phyloP scores from a whole-genome alignment of 2,329 filamentous ascomycete species.

The Penicillium fuscoglaucum region DNA sequence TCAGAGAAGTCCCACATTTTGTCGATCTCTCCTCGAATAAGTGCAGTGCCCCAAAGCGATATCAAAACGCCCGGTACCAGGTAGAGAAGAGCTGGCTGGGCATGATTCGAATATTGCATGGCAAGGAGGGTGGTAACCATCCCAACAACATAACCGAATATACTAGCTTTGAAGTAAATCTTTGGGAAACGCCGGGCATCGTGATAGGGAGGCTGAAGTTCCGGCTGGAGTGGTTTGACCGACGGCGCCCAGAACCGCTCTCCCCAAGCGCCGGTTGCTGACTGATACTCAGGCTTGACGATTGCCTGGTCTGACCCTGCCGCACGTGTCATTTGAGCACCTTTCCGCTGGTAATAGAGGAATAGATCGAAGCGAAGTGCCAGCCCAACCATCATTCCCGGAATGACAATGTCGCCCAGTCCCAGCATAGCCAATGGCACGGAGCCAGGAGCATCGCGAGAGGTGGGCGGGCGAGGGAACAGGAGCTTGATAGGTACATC shows the following conservation, averaged over 20 bases:
- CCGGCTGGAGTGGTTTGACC: slow-evolving; percentile 24
- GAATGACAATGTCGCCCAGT: slow-evolving; percentile 89
- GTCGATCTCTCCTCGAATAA: slow-evolving; percentile 67
- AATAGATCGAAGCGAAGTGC: slow-evolving; percentile 91
- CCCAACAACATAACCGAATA: slow-evolving; percentile 74
- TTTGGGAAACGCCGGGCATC: slow-evolving; percentile 66
- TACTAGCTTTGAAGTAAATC: slow-evolving; percentile 76
- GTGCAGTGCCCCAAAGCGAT: slow-evolving; percentile 72
- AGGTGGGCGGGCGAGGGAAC: slow-evolving; percentile 65
- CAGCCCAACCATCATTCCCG: slow-evolving; percentile 84
- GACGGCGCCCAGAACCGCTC: slow-evolving; percentile 73
- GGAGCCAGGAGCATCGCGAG: slow-evolving; percentile 45
- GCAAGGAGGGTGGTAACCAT: slow-evolving; percentile 75
- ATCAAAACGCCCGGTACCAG: slow-evolving; percentile 82
- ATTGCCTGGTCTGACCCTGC: slow-evolving; percentile 21
- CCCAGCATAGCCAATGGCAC: slow-evolving; percentile 72
- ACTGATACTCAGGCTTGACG: slow-evolving; percentile 44
- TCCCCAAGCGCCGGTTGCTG: slow-evolving; percentile 74
- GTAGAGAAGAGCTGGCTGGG: slow-evolving; percentile 88
- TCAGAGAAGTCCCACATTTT: slow-evolving; percentile 84
- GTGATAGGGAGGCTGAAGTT: slow-evolving; percentile 37
- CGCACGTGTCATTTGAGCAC: slow-evolving; percentile 45
- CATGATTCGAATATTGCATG: slow-evolving; percentile 75
- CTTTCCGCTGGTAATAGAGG: slow-evolving; percentile 71
- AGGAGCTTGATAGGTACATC: slow-evolving; percentile 93